A percentile compares a stretch with the other conserved stretches of the same genome.
Evolutionary conservation across 1,139 yeast genomes (phyloP).

Genomic region (Ogataea hybrid): DNA sequence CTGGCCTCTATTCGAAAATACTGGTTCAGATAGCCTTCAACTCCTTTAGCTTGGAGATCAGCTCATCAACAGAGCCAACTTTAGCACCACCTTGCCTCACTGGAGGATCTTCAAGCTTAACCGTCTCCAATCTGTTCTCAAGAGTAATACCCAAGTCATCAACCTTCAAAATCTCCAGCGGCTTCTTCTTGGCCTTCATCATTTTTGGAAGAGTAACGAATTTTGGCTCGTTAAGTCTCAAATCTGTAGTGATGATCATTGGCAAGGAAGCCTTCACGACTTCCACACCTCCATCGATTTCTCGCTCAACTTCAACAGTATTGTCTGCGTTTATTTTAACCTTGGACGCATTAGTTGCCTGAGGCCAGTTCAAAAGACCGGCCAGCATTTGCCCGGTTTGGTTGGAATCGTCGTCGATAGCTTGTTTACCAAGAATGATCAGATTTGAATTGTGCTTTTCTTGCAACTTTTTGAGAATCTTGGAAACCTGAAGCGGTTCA

Average conservation of each 20-base stretch:
- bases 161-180: slow-evolving; percentile 67
- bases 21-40: slow-evolving; percentile 40
- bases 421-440: slow-evolving; percentile 90
- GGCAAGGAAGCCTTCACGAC: slow-evolving; percentile 78
- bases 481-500: slow-evolving; percentile 92
- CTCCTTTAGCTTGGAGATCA: slow-evolving; percentile 75
- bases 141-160: slow-evolving; percentile 69
- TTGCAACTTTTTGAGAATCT: slow-evolving; percentile 71
- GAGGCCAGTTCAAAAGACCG: slow-evolving; percentile 94
- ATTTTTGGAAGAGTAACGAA: slow-evolving; percentile 91
- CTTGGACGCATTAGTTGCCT: slow-evolving; percentile 94
- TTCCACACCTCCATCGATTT: slow-evolving; percentile 94
- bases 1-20: too few relatives aligned
- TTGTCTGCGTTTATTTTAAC: slow-evolving; percentile 61
- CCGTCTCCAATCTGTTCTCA: slow-evolving; percentile 60
- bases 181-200: slow-evolving; percentile 98
- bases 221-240: slow-evolving; percentile 91
- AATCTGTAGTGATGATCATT: slow-evolving; percentile 83
- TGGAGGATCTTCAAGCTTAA: slow-evolving; percentile 84
- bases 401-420: slow-evolving; percentile 91
- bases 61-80: slow-evolving; percentile 79
- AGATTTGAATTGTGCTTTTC: slow-evolving; percentile 71
- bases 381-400: slow-evolving; percentile 99
- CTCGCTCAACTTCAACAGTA: slow-evolving; percentile 74
- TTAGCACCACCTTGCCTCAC: slow-evolving; percentile 77